A percentile compares a stretch with the other conserved stretches of the same genome.
phyloP scores from a whole-genome alignment of 768 basidiomycete species.

The Rhizopogon roseolus region DNA sequence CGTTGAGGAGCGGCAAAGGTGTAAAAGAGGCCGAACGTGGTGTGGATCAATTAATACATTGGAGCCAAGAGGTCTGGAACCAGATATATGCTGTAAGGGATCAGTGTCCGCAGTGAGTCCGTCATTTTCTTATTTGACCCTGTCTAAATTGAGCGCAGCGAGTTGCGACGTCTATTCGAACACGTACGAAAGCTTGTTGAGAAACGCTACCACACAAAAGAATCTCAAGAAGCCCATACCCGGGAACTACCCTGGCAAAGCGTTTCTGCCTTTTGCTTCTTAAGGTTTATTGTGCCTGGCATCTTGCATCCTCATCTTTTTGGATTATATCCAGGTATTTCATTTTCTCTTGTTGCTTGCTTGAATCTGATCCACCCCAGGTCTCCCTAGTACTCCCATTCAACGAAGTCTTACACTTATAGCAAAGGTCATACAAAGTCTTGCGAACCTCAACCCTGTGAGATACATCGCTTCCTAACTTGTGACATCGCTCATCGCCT shows the following conservation, averaged over 20 bases:
- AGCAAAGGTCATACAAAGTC: conserved; percentile 85
- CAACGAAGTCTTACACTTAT: conserved; percentile 81
- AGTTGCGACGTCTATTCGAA: conserved; percentile 65
- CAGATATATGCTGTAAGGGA: conserved; percentile 70
- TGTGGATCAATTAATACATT: conserved; percentile 63
- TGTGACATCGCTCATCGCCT: conserved; percentile 1
- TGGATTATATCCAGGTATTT: conserved; percentile 65
- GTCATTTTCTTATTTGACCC: conserved; percentile 1
- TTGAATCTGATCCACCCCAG: conserved; percentile 32
- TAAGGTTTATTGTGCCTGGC: conserved; percentile 86
- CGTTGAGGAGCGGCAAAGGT: conserved; percentile 57
- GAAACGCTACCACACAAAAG: conserved; percentile 46
- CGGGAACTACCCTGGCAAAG: conserved; percentile 70
- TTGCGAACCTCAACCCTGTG: conserved; percentile 80
- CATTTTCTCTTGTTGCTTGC: not conserved
- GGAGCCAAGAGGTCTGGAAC: conserved; percentile 80
- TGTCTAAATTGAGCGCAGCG: conserved; percentile 37
- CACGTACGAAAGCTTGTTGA: conserved; percentile 73
- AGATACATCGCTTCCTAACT: conserved; percentile 18
- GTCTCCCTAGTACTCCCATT: conserved; percentile 59
- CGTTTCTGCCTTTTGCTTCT: conserved; percentile 86
- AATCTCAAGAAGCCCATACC: conserved; percentile 36
- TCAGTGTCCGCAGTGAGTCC: conserved; percentile 70
- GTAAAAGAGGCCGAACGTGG: conserved; percentile 61
- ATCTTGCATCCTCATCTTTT: conserved; percentile 87